These are phyloP conservation scores for Trametes meyenii DNA, from an alignment of 768 basidiomycete genomes.

Conservation along the genomic window DNA sequence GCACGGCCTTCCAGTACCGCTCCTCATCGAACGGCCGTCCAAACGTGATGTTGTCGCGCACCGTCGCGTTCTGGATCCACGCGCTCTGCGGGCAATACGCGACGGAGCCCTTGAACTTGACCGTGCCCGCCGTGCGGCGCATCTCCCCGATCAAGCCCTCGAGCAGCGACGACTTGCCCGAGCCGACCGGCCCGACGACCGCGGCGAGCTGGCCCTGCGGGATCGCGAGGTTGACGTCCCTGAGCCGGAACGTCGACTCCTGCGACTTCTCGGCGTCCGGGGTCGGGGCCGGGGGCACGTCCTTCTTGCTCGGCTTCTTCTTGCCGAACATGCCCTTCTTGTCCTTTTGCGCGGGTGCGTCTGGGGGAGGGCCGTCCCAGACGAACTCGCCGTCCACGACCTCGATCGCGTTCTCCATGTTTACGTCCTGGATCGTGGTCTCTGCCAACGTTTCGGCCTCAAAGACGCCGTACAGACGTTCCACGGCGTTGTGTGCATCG, in stretches of 20 bases:
- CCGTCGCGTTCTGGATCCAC: constrained; percentile 93
- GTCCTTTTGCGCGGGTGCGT: constrained; percentile 37
- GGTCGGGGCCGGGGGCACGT: constrained; percentile 32
- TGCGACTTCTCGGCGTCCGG: constrained; percentile 41
- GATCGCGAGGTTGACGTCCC: constrained; percentile 64
- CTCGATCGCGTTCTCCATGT: constrained; percentile 64
- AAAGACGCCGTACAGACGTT: constrained; percentile 79
- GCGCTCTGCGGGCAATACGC: constrained; percentile 86
- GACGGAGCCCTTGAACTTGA: constrained; percentile 72
- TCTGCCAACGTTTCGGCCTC: constrained; percentile 77
- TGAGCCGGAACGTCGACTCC: constrained; percentile 60
- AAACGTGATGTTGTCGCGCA: constrained; percentile 89
- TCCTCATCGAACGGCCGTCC: constrained; percentile 81
- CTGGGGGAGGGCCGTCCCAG: constrained; percentile 66
- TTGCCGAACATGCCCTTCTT: constrained; percentile 35
- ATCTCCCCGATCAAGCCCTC: constrained; percentile 85
- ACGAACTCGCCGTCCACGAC: constrained; percentile 69
- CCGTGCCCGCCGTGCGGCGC: constrained; percentile 65
- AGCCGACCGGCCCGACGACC: constrained; percentile 79
- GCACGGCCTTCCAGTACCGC: constrained; percentile 79
- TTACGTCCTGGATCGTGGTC: constrained; percentile 53
- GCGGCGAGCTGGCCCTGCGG: constrained; percentile 81
- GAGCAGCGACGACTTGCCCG: constrained; percentile 69
- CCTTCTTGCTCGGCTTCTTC: constrained; percentile 32
- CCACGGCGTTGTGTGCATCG: constrained; percentile 81